Evolutionary conservation across 129 eudicot species (phyloP).

Genomic region (Dittrichia graveolens): DNA sequence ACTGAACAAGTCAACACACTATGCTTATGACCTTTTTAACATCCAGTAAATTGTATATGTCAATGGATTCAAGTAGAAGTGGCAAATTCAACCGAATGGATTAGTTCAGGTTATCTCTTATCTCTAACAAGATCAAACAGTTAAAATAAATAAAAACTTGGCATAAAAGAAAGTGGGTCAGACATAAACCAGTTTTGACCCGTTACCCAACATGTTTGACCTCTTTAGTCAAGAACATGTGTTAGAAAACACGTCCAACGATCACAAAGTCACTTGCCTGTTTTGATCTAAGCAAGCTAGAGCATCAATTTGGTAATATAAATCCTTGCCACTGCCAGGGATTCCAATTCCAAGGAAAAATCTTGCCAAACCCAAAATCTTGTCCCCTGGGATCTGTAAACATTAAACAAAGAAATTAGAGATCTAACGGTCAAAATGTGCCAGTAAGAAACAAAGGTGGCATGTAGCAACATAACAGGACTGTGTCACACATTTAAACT

Average conservation of each 20-base stretch:
- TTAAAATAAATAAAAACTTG: too few species aligned
- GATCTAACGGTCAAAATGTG: not conserved
- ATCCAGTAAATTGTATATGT: not conserved
- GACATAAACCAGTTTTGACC: not conserved
- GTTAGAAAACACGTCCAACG: not conserved
- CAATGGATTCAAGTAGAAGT: constrained; percentile 13
- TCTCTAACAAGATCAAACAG: too few species aligned
- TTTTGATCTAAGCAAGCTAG: constrained; percentile 69
- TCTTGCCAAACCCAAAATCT: constrained; percentile 83
- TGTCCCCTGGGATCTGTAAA: constrained; percentile 77
- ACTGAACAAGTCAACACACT: not conserved
- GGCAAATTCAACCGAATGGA: not conserved
- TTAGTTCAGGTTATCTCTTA: too few species aligned
- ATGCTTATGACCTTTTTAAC: not conserved
- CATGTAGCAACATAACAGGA: not conserved
- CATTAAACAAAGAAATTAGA: constrained; percentile 6
- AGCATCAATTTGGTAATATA: constrained; percentile 78
- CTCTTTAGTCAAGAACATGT: not conserved
- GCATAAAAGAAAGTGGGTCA: too few species aligned
- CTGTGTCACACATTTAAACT: constrained; percentile 53
- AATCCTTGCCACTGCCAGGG: constrained; percentile 75
- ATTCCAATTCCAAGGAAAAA: constrained; percentile 82
- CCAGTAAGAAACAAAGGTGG: constrained; percentile 1
- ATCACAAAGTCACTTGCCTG: constrained; percentile 48
- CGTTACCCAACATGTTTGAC: not conserved